These are phyloP conservation scores for Yamadazyma aaseri DNA, from an alignment of 1,139 yeast species.

Conservation along the genomic window DNA sequence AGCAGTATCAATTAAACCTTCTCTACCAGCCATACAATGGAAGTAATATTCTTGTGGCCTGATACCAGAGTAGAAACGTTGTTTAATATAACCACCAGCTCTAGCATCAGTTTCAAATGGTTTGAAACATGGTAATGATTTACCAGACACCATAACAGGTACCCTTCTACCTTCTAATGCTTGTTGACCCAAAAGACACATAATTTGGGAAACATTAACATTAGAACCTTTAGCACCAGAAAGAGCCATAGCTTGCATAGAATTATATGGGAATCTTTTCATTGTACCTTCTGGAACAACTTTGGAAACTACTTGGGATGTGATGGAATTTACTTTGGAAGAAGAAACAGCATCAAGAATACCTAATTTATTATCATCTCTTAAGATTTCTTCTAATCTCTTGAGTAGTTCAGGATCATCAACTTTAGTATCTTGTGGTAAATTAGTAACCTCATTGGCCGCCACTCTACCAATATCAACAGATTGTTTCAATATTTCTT, in stretches of 20 bases:
- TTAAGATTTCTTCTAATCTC: slow-evolving; percentile 89
- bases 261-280: slow-evolving; percentile 92
- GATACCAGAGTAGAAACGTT: slow-evolving; percentile 96
- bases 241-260: slow-evolving; percentile 98
- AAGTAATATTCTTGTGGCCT: slow-evolving; percentile 99
- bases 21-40: slow-evolving; percentile 99
- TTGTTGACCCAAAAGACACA: slow-evolving; percentile 99
- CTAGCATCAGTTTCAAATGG: slow-evolving; percentile 96
- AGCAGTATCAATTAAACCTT: slow-evolving; percentile 99
- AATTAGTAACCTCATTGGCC: slow-evolving; percentile 91
- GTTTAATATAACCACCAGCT: slow-evolving; percentile 98
- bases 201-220: slow-evolving; percentile 97
- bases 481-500: slow-evolving; percentile 73
- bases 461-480: slow-evolving; percentile 85
- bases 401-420: slow-evolving; percentile 76
- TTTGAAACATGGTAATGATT: slow-evolving; percentile 93
- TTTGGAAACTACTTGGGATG: slow-evolving; percentile 87
- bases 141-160: slow-evolving; percentile 98
- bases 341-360: slow-evolving; percentile 95
- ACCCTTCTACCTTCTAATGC: slow-evolving; percentile 99
- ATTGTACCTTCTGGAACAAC: slow-evolving; percentile 97
- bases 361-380: slow-evolving; percentile 91
- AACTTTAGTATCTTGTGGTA: slow-evolving; percentile 55
- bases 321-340: slow-evolving; percentile 86
- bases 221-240: slow-evolving; percentile 99